Evolutionary conservation across 352 stramenopile genomes (phyloP).

Genomic region (Globisporangium nagaii): DNA sequence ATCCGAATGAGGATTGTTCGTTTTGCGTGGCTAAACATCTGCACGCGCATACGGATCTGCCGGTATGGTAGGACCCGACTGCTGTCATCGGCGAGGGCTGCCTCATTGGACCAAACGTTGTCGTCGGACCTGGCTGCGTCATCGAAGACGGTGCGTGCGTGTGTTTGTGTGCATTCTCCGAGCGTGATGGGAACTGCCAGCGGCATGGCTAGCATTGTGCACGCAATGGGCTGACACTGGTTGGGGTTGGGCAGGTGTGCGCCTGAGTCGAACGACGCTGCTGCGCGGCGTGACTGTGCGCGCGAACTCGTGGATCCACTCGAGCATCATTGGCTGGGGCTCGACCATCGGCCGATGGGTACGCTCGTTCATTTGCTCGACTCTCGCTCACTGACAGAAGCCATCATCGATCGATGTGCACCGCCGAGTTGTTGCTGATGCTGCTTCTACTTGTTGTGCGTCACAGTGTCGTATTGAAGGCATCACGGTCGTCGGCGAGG

Average conservation of each 20-base stretch:
- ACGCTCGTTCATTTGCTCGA: slow-evolving; percentile 8
- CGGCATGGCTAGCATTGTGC: too few relatives aligned
- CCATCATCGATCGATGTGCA: too few relatives aligned
- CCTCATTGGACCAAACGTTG: slow-evolving; percentile 82
- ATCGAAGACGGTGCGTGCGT: slow-evolving; percentile 64
- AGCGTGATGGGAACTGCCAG: too few relatives aligned
- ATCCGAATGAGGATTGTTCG: too few relatives aligned
- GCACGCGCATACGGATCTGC: too few relatives aligned
- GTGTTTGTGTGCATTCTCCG: background rate
- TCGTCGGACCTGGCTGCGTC: slow-evolving; percentile 74
- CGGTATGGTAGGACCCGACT: slow-evolving; percentile 66
- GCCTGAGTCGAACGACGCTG: slow-evolving; percentile 76
- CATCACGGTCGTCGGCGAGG: slow-evolving; percentile 80
- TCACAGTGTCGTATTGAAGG: slow-evolving; percentile 76
- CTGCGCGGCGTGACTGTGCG: slow-evolving; percentile 71
- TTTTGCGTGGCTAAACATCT: background rate
- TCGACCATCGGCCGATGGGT: slow-evolving; percentile 85
- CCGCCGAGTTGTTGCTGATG: too few relatives aligned
- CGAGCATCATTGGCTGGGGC: slow-evolving; percentile 87
- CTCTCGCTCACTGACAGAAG: too few relatives aligned
- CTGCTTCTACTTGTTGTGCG: background rate
- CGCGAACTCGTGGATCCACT: slow-evolving; percentile 81
- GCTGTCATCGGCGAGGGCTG: slow-evolving; percentile 73
- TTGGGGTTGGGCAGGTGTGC: slow-evolving; percentile 38
- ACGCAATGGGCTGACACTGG: background rate